A percentile compares a stretch with the other conserved stretches of the same genome.
Conservation (phyloP, 495 filamentous ascomycete genomes). For the Daldinia decipiens region DNA sequence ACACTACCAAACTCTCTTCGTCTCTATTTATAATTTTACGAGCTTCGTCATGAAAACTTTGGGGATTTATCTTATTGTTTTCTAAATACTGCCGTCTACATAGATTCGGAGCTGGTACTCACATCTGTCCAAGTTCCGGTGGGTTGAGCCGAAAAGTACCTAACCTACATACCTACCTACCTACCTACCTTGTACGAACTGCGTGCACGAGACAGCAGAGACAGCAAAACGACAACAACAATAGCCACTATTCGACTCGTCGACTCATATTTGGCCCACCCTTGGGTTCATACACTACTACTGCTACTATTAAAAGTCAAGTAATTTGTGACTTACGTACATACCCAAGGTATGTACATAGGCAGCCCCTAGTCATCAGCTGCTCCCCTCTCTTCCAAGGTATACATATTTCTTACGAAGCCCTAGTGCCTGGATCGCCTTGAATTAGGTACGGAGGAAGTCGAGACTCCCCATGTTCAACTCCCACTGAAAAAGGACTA, state of each 20-base stretch:
- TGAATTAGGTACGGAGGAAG: background rate
- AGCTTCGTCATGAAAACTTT: constrained; percentile 31
- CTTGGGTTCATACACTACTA: background rate
- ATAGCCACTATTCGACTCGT: background rate
- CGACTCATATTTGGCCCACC: constrained; percentile 5
- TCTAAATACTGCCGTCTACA: constrained; percentile 24
- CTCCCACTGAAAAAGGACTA: constrained; percentile 1
- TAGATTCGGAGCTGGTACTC: constrained; percentile 13
- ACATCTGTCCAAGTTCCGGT: constrained; percentile 2
- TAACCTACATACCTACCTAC: background rate
- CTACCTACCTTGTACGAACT: background rate
- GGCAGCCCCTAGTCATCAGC: constrained; percentile 17
- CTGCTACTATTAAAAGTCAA: constrained; percentile 1
- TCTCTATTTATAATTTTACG: constrained; percentile 1
- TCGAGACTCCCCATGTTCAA: background rate
- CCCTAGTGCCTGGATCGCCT: constrained; percentile 12
- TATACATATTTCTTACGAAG: constrained; percentile 21
- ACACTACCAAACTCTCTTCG: background rate
- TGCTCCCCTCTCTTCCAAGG: background rate
- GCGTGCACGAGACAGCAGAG: constrained; percentile 1
- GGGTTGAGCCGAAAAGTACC: constrained; percentile 1
- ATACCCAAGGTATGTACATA: too few species aligned
- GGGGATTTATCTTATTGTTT: constrained; percentile 20
- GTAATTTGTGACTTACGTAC: constrained; percentile 12
- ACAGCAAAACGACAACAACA: background rate